Conservation (phyloP, 805 yeast genomes). For the Yarrowia sp. region DNA sequence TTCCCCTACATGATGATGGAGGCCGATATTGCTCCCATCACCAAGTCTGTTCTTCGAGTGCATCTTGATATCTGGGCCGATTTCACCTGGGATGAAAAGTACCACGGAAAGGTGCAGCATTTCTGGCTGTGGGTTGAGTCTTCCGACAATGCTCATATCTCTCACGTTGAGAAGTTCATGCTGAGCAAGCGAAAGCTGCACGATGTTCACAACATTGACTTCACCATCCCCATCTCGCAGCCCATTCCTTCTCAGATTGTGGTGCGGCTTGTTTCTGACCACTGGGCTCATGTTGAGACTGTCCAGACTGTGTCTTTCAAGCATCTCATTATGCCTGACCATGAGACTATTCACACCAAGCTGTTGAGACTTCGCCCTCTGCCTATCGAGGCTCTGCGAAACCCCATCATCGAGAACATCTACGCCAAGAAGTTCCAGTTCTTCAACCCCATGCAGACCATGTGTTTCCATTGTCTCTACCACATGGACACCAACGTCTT, state of each 20-base stretch:
- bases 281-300: slow-evolving; percentile 88
- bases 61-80: slow-evolving; percentile 74
- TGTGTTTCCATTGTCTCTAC: slow-evolving; percentile 90
- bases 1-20: slow-evolving; percentile 80
- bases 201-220: slow-evolving; percentile 75
- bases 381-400: slow-evolving; percentile 80
- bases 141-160: slow-evolving; percentile 70
- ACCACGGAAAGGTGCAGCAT: slow-evolving; percentile 83
- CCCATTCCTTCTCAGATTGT: slow-evolving; percentile 91
- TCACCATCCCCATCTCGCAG: slow-evolving; percentile 88
- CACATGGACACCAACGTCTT: slow-evolving; percentile 79
- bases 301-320: slow-evolving; percentile 82
- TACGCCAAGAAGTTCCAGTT: slow-evolving; percentile 74
- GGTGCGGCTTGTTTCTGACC: slow-evolving; percentile 78
- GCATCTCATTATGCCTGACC: slow-evolving; percentile 85
- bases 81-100: slow-evolving; percentile 81
- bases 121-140: slow-evolving; percentile 96
- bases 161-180: slow-evolving; percentile 84
- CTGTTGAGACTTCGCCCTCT: slow-evolving; percentile 82
- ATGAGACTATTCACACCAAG: slow-evolving; percentile 84
- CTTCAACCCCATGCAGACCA: slow-evolving; percentile 98
- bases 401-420: slow-evolving; percentile 68
- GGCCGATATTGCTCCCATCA: slow-evolving; percentile 87
- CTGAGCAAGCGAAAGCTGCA: slow-evolving; percentile 64
- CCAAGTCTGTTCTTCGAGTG: slow-evolving; percentile 83